Conservation (phyloP, 208 protist species). For the Phytomonas sp. region DNA sequence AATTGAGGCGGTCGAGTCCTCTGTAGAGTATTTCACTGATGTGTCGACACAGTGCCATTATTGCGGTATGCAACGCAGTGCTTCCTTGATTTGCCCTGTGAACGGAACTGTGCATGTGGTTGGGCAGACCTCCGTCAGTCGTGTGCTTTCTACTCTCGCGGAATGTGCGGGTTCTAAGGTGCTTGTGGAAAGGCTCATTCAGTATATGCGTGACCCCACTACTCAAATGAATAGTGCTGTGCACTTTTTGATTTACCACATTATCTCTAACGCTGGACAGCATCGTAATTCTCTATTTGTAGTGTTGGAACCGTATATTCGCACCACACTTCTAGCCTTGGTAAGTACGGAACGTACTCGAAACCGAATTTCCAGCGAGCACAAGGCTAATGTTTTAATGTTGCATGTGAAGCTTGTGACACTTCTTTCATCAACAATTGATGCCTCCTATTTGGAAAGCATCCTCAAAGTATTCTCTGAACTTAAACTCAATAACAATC, state of each 20-base stretch:
- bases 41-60: constrained; percentile 59
- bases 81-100: constrained; percentile 61
- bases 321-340: constrained; percentile 70
- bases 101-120: constrained; percentile 75
- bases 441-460: constrained; percentile 78
- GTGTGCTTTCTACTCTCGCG: constrained; percentile 71
- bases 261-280: constrained; percentile 77
- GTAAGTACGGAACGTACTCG: constrained; percentile 54
- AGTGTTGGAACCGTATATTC: constrained; percentile 80
- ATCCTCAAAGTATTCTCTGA: constrained; percentile 75
- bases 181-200: constrained; percentile 64
- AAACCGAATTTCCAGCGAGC: constrained; percentile 47
- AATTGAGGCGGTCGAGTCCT: constrained; percentile 69
- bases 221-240: constrained; percentile 76
- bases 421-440: constrained; percentile 61
- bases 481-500: constrained; percentile 71
- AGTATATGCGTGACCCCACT: constrained; percentile 58
- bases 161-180: constrained; percentile 73
- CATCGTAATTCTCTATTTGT: constrained; percentile 76
- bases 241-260: constrained; percentile 79
- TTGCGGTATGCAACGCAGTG: constrained; percentile 56
- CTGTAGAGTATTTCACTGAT: constrained; percentile 71
- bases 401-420: constrained; percentile 81
- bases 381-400: constrained; percentile 84
- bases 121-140: constrained; percentile 52